Base-by-base conservation (phyloP, 106 monocot genomes). In the Platanthera zijinensis region DNA sequence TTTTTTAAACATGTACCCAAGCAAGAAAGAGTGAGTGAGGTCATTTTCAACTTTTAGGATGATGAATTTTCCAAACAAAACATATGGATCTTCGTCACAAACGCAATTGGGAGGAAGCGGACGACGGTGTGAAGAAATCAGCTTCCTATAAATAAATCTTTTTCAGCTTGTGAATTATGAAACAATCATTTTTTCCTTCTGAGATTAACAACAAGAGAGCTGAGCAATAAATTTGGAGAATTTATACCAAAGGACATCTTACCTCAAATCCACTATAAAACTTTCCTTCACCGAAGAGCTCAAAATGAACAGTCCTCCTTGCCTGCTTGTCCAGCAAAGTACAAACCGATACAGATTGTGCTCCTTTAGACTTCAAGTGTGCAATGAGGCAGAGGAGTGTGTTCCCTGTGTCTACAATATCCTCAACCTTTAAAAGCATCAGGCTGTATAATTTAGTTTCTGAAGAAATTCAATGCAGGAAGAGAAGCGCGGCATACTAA, bases 261-360 rank as follows among this genome's bases (percentile, higher is more conserved):
- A 92, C 97, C 89, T 97, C 97, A 83, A 94, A 97, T 28, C 97
- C 89, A n/a, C 82, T 75, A 63, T 97, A 97, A 51, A 94, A 94
- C 72, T 85, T 97, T 59, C 97, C 97, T 8, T 83, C 86, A 68
- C 97, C 97, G 10, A 89, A 78, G 50, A 89, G 84, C 72, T 89
- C 48, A 69, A 91, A 50, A 73, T 85, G 68, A 77, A 91, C 89
- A 57, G 62, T 73, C 59, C 97, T 91, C 76, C 94, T 89, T 49
- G 93, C 80, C 51, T 93, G 91, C 73, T 97, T 97, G 82, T 97
- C 91, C 15, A 97, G 89, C 28, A 94, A 94, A 48, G 94, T 76
- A 80, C 94, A 97, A 13, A 97, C 84, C 7, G 97, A 97, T 67
- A 94, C 77, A 57, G 97, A 94, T 75, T 14, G 57, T 10, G 89